Evolutionary conservation across 176 grass and related monocot species (phyloP).

Genomic region (Chrysopogon serrulatus): DNA sequence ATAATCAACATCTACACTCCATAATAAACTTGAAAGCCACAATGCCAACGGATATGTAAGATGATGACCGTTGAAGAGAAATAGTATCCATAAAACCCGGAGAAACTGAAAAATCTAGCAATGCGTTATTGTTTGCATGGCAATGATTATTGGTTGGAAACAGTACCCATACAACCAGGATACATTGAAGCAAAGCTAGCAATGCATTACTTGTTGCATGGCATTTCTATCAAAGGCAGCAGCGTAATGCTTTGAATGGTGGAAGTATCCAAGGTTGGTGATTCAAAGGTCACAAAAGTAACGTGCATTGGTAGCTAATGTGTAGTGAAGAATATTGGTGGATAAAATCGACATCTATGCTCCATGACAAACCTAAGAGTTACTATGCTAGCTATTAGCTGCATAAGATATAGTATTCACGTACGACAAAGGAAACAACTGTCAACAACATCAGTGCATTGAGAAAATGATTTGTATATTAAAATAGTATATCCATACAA

Average conservation of each 20-base stretch:
- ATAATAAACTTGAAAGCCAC: neutral
- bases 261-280: neutral
- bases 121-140: neutral
- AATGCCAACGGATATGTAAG: neutral
- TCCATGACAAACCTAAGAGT: neutral
- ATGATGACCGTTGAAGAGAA: neutral
- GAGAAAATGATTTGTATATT: neutral
- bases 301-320: neutral
- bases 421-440: neutral
- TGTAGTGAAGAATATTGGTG: neutral
- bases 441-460: too few relatives aligned
- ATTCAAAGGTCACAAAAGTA: neutral
- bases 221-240: neutral
- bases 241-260: neutral
- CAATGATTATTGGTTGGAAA: neutral
- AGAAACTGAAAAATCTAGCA: neutral
- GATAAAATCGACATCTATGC: neutral
- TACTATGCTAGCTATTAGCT: too few relatives aligned
- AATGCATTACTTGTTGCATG: neutral
- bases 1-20: fast-evolving
- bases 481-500: neutral
- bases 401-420: neutral
- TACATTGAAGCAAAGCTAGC: neutral
- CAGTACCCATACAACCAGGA: neutral
- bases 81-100: neutral